Base-by-base conservation (phyloP, 108 stramenopile genomes). In the Stephanodiscus triporus region DNA sequence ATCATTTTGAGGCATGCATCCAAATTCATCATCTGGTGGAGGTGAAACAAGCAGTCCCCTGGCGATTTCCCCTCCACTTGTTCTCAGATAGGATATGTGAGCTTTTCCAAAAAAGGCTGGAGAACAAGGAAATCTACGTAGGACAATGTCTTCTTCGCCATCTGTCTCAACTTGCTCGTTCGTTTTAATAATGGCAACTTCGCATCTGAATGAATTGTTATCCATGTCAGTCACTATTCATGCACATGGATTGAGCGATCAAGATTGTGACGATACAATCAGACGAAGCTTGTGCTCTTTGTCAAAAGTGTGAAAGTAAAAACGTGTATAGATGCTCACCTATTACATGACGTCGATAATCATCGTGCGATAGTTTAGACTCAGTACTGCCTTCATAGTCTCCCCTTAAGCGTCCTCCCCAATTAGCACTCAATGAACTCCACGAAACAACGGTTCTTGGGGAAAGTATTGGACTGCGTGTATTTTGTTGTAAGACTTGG, bases 71-170 rank as follows among this genome's bases (percentile, higher is more conserved):
- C 75, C 89, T 36, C 50, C 73, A 30, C 45, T 62, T 26, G 69
- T 24, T 20, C 22, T 47, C 29, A 94, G 56, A 9, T 82, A 47
- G 6, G 72, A 32, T 32, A 89, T 67, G 26, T 70, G 63, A 34
- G 89, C 76, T 13, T 78, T 83, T 26, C 93, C 89, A 83, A 91
- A 94, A 20, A 91, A 56, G n/a, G 83, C 89, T n/a, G 90, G 90
- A 13, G 80, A 66, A 60, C 93, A 94, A 8, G 93, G 89, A 63
- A 80, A 76, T 23, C 38, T 30, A 19, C 69, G 71, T n/a, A 87
- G 7, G 10, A 67, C 24, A 23, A 62, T 47, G 3, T 77, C 75
- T 24, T 13, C 58, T 8, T 60, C 60, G 10, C 66, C 54, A 20
- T 43, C 60, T 30, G 54, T 9, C 19, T 47, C 68, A 8, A 26